phyloP scores from a whole-genome alignment of 2,329 filamentous ascomycete species.

The Niveomyces coronatus region DNA sequence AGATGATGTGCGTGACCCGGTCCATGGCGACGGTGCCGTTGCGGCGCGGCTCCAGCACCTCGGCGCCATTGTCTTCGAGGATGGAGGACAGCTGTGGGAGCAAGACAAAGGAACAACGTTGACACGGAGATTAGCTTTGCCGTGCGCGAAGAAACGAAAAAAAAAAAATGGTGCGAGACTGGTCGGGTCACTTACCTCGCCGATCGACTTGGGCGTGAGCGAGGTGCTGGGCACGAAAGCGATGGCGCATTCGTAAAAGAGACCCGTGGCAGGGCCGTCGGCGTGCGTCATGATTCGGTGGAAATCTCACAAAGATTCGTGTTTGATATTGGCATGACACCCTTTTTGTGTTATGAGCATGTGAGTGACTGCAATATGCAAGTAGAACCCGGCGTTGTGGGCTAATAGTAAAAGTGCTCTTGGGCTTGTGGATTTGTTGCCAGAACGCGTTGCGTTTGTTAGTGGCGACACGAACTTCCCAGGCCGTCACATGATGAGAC shows the following conservation, averaged over 20 bases:
- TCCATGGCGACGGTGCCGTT: slow-evolving; percentile 39
- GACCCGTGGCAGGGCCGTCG: slow-evolving; percentile 9
- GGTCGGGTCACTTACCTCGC: slow-evolving; percentile 25
- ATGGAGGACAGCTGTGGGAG: slow-evolving; percentile 29
- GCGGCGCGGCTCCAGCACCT: slow-evolving; percentile 34
- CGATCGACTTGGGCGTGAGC: slow-evolving; percentile 30
- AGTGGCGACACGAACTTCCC: slow-evolving; percentile 25
- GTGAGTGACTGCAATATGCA: no score
- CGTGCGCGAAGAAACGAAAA: no score
- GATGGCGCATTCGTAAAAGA: slow-evolving; percentile 34
- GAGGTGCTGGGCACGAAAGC: slow-evolving; percentile 35
- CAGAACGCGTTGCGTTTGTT: slow-evolving; percentile 2
- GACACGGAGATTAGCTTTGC: no score
- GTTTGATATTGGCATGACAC: no score
- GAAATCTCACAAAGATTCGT: neutral
- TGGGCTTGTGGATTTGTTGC: slow-evolving; percentile 12
- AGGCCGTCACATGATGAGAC: slow-evolving; percentile 25
- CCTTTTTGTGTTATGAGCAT: no score
- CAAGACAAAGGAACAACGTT: neutral
- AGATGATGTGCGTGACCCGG: slow-evolving; percentile 44
- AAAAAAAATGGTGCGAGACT: no score
- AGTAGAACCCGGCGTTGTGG: neutral
- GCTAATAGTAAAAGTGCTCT: no score
- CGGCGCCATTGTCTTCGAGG: slow-evolving; percentile 39
- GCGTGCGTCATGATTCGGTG: neutral